These are phyloP conservation scores for Nissolia schottii DNA, from an alignment of 306 rosid genomes.

Conservation along the genomic window DNA sequence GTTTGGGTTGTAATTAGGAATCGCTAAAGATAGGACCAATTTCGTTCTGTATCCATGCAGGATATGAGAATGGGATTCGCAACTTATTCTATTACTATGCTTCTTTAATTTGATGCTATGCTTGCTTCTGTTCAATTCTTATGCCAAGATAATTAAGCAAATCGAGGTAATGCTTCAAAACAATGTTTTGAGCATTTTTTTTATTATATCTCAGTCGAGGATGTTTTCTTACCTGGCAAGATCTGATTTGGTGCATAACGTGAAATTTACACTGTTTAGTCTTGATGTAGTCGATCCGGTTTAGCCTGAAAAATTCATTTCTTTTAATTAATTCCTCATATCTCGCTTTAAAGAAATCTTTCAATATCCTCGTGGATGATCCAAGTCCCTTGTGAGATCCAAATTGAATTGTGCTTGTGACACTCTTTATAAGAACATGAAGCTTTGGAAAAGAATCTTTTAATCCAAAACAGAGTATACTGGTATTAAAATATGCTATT, in stretches of 20 bases:
- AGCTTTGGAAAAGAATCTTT: not conserved
- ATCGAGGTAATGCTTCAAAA: slow-evolving; percentile 12
- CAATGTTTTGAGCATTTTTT: slow-evolving; percentile 22
- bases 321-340: not conserved
- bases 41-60: slow-evolving; percentile 45
- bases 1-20: slow-evolving; percentile 68
- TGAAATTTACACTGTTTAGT: not conserved
- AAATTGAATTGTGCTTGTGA: not conserved
- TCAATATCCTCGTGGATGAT: not conserved
- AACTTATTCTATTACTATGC: slow-evolving; percentile 44
- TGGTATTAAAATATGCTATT: not conserved
- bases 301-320: not conserved
- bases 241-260: not conserved
- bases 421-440: not conserved
- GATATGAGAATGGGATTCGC: slow-evolving; percentile 59
- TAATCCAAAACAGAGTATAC: not conserved
- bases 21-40: slow-evolving; percentile 40
- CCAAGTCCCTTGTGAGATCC: not conserved
- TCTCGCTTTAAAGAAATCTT: not conserved
- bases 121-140: slow-evolving; percentile 17
- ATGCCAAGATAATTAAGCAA: slow-evolving; percentile 16
- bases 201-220: not conserved
- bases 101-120: slow-evolving; percentile 41
- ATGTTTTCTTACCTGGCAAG: not conserved
- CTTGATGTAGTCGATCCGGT: not conserved